A percentile compares a stretch with the other conserved stretches of the same genome.
Evolutionary conservation across 306 rosid genomes (phyloP).

Genomic region (Quercus glauca): DNA sequence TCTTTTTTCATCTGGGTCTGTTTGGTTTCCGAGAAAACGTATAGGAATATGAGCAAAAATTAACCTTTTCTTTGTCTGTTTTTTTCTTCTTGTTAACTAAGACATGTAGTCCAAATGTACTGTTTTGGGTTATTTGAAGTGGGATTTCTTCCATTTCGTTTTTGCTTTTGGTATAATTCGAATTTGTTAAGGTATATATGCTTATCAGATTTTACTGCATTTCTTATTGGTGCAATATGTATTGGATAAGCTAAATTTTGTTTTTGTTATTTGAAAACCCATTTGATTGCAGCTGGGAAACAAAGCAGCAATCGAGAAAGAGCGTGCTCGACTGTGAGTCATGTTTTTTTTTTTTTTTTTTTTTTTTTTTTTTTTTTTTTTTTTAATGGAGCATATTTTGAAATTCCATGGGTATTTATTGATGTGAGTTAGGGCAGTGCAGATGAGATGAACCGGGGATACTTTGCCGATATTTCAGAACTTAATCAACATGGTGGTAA

Average conservation of each 20-base stretch:
- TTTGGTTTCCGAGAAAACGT: slow-evolving; percentile 12
- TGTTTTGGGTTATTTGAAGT: background rate
- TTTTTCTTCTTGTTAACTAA: background rate
- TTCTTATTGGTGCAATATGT: background rate
- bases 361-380: background rate
- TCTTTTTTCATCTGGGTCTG: background rate
- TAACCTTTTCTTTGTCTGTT: background rate
- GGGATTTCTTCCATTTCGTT: background rate
- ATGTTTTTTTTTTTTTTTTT: background rate
- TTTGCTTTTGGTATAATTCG: background rate
- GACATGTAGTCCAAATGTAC: background rate
- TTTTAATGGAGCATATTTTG: slow-evolving; percentile 1
- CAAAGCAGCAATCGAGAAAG: slow-evolving; percentile 65
- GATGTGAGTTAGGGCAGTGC: slow-evolving; percentile 53
- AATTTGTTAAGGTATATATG: background rate
- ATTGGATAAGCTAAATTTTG: background rate
- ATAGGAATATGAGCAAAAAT: background rate
- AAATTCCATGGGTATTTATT: slow-evolving; percentile 23
- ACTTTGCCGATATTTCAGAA: slow-evolving; percentile 76
- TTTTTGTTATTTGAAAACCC: background rate
- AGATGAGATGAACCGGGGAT: slow-evolving; percentile 90
- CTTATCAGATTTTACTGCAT: background rate
- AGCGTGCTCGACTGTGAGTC: slow-evolving; percentile 89
- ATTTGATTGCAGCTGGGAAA: slow-evolving; percentile 50
- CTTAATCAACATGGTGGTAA: slow-evolving; percentile 81